These are phyloP conservation scores for Serendipita sp. DNA, from an alignment of 768 basidiomycete species.

Conservation along the genomic window DNA sequence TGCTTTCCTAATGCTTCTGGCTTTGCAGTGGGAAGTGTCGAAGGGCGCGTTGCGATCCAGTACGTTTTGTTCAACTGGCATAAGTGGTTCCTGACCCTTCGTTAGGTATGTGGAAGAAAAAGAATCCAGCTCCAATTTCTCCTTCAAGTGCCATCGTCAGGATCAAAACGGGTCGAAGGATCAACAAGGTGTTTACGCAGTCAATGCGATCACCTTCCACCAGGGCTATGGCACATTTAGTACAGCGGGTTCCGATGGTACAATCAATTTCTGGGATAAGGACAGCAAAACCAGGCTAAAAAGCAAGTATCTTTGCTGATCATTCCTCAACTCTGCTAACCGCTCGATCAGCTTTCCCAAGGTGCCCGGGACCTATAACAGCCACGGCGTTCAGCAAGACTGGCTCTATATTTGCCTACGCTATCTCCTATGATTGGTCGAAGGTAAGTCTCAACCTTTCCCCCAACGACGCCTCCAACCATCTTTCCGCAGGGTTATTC, in stretches of 20 bases:
- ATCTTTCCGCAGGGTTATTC: constrained; percentile 39
- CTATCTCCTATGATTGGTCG: constrained; percentile 87
- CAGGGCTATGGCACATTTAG: constrained; percentile 73
- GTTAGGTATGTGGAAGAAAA: constrained; percentile 76
- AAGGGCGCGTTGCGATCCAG: constrained; percentile 93
- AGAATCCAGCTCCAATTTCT: constrained; percentile 63
- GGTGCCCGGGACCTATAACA: constrained; percentile 58
- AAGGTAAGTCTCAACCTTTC: constrained; percentile 24
- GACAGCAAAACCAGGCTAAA: constrained; percentile 84
- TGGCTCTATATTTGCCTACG: constrained; percentile 81
- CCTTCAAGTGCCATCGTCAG: constrained; percentile 70
- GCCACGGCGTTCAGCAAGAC: constrained; percentile 75
- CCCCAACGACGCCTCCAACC: neutral
- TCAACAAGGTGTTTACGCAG: constrained; percentile 58
- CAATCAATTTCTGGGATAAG: constrained; percentile 91
- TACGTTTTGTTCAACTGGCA: constrained; percentile 27
- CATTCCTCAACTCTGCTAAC: constrained; percentile 10
- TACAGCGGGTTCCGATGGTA: constrained; percentile 72
- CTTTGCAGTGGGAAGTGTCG: constrained; percentile 74
- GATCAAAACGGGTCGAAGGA: constrained; percentile 42
- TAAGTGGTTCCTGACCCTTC: neutral
- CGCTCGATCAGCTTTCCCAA: constrained; percentile 44
- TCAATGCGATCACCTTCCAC: constrained; percentile 80
- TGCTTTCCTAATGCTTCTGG: constrained; percentile 69
- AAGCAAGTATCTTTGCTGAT: constrained; percentile 31